phyloP scores from a whole-genome alignment of 495 filamentous ascomycete species.

The Penicillium nucicola region DNA sequence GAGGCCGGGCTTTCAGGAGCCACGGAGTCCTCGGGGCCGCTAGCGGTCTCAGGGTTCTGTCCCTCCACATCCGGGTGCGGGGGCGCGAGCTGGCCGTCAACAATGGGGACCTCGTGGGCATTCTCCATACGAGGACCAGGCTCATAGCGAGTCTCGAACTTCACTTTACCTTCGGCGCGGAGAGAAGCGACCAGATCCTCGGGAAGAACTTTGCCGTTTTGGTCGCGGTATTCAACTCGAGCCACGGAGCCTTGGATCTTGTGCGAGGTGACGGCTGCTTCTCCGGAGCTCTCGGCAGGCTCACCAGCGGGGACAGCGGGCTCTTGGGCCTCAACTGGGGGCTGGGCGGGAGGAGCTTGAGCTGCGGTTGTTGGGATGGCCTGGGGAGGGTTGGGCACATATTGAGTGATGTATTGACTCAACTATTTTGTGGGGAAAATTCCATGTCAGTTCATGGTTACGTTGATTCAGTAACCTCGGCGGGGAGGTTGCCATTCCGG shows the following conservation, averaged over 20 bases:
- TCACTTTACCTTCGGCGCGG: constrained; percentile 75
- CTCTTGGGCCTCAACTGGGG: constrained; percentile 12
- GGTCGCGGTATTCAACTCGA: constrained; percentile 90
- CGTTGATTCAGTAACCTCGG: constrained; percentile 25
- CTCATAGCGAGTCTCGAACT: constrained; percentile 92
- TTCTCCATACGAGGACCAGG: constrained; percentile 65
- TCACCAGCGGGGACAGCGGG: constrained; percentile 10
- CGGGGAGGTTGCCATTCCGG: constrained; percentile 32
- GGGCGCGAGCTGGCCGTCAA: constrained; percentile 71
- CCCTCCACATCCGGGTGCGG: constrained; percentile 85
- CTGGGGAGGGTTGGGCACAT: constrained; percentile 11
- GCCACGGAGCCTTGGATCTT: constrained; percentile 68
- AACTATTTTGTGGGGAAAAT: constrained; percentile 26
- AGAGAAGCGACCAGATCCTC: constrained; percentile 80
- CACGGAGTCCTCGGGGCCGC: constrained; percentile 33
- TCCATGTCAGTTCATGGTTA: constrained; percentile 28
- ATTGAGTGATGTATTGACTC: constrained; percentile 40
- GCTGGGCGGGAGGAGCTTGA: constrained; percentile 10
- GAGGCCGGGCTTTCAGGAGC: constrained; percentile 41
- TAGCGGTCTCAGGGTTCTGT: constrained; percentile 60
- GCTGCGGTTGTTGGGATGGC: constrained; percentile 27
- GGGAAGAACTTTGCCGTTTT: constrained; percentile 84
- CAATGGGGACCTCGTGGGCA: constrained; percentile 48
- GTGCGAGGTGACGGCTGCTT: constrained; percentile 49
- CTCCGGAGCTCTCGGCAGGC: constrained; percentile 16